Evolutionary conservation across 129 eudicot genomes (phyloP).

Genomic region (Artemisia tridentata): DNA sequence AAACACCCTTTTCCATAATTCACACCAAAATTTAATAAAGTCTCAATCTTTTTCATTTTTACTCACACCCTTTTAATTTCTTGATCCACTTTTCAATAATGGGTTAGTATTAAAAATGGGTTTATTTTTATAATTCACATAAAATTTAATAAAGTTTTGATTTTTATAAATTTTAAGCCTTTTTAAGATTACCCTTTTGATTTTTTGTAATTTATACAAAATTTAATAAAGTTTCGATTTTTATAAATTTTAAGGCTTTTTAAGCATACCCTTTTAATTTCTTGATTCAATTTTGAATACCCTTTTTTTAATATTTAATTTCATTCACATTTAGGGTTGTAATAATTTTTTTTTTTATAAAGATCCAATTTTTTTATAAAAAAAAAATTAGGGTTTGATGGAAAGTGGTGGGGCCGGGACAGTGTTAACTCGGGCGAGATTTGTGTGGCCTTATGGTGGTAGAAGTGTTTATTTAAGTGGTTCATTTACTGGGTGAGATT

Average conservation of each 20-base stretch:
- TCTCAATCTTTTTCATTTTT: conserved; percentile 22
- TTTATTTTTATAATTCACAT: neutral
- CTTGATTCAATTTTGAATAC: conserved; percentile 20
- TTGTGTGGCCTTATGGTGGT: conserved; percentile 97
- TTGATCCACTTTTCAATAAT: conserved; percentile 21
- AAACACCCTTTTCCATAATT: too few species aligned
- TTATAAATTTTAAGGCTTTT: too few species aligned
- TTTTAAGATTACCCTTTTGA: too few species aligned
- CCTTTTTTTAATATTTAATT: neutral
- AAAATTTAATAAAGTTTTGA: conserved; percentile 6
- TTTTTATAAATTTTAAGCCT: too few species aligned
- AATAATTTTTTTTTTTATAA: neutral
- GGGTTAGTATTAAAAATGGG: conserved; percentile 2
- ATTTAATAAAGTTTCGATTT: too few species aligned
- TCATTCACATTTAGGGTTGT: conserved; percentile 22
- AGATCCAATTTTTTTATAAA: conserved; percentile 25
- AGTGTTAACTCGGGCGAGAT: conserved; percentile 59
- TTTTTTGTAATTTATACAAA: neutral
- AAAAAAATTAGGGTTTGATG: conserved; percentile 46
- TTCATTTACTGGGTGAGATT: conserved; percentile 79
- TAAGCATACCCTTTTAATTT: neutral
- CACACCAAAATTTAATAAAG: neutral
- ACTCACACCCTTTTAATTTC: neutral
- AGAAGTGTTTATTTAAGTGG: conserved; percentile 76
- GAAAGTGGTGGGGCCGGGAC: conserved; percentile 50